Evolutionary conservation across 1,284 basidiomycete genomes (phyloP).

Genomic region (Peniophora sp.): DNA sequence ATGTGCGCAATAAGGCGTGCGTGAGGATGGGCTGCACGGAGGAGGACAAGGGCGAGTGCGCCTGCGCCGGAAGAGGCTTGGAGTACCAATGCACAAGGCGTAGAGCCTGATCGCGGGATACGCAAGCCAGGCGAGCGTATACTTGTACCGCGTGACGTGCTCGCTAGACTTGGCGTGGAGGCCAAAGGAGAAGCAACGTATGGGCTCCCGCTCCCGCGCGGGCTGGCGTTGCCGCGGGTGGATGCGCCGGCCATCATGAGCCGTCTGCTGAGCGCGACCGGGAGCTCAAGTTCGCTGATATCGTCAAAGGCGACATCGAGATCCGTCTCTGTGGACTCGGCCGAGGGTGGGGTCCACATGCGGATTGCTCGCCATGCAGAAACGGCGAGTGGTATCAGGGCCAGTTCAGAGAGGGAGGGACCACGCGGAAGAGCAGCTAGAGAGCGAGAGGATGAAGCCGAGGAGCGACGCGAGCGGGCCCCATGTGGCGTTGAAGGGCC

Average conservation of each 20-base stretch:
- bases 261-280: constrained; percentile 6
- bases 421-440: constrained; percentile 9
- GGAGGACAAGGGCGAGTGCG: constrained; percentile 69
- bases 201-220: constrained; percentile 2
- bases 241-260: neutral
- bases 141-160: neutral
- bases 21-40: constrained; percentile 40
- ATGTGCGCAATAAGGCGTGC: constrained; percentile 68
- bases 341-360: constrained; percentile 29
- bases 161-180: neutral
- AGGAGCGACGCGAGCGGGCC: neutral
- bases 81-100: constrained; percentile 54
- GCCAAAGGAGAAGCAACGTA: neutral
- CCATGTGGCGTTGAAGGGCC: neutral
- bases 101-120: constrained; percentile 6
- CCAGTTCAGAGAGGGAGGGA: constrained; percentile 68
- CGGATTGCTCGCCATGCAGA: constrained; percentile 73
- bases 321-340: constrained; percentile 9
- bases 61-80: constrained; percentile 73
- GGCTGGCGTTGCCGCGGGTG: neutral
- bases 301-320: constrained; percentile 13
- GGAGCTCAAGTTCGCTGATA: constrained; percentile 3
- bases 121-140: neutral
- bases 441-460: constrained; percentile 3
- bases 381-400: constrained; percentile 70